Evolutionary conservation across 2,329 filamentous ascomycete species (phyloP), one percentile per base, ranked within the genome.

Genomic region (Cercospora zeae-maydis): DNA sequence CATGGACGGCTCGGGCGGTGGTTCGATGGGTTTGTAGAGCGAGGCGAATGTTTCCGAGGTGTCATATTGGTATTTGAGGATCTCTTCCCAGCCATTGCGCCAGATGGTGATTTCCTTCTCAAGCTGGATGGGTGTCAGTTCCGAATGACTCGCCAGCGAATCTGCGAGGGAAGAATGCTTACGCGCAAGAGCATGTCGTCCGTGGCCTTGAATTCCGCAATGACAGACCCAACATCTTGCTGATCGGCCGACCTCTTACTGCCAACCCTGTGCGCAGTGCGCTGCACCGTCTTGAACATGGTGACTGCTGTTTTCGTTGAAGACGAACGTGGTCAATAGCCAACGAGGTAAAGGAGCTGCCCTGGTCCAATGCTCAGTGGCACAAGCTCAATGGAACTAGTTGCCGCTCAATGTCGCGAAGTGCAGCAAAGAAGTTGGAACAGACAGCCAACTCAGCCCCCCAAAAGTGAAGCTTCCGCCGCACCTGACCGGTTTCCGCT

Each of bases 121-220:
- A 69, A 95, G 85, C 89, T 93, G 68, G 24, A 33, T 14, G 65
- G 51, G 2, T 30, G 36, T 45, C 54, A 53, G 49, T 27, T 31
- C 49, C 10, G 9, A 27, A 19, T 33, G 49, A 4, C 27, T 2
- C 24, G 49, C 31, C 49, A 53, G 49, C n/a, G 31, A 53, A 53
- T 14, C 49, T 16, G 6, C 6, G 49, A 13, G 27, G 27, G 16
- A 5, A 4, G 6, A 34, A 7, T 49, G 49, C 49, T 10, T 53
- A 53, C 49, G 30, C 57, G 57, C 31, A 37, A 16, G 66, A 95
- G 82, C 73, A 93, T 84, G 68, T 84, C 85, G 75, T 95, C 89
- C 27, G 88, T 89, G 75, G 93, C 88, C 69, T 92, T 88, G 73
- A 92, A 95, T 72, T 95, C 91, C 70, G 86, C 88, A 61, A 96